Evolutionary conservation across 108 stramenopile genomes (phyloP).

Genomic region (Pseudonitzschia pungens): DNA sequence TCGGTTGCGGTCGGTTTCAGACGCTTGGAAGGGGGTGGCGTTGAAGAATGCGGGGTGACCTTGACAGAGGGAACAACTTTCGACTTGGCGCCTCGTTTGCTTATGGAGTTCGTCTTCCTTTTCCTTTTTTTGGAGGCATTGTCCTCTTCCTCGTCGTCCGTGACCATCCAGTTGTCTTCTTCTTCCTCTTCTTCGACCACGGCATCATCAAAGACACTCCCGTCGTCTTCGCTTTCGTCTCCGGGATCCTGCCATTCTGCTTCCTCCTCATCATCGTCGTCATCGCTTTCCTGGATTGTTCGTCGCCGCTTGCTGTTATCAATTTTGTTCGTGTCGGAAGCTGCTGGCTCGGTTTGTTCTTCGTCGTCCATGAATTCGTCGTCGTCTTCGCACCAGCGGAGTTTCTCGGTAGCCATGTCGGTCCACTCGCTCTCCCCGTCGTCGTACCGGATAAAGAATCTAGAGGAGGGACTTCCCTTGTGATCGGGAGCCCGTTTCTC

Average conservation of each 20-base stretch:
- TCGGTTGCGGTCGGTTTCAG: constrained; percentile 10
- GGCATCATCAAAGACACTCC: constrained; percentile 49
- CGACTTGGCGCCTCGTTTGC: background rate
- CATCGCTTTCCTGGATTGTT: constrained; percentile 26
- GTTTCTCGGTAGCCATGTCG: constrained; percentile 51
- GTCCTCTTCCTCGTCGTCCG: constrained; percentile 50
- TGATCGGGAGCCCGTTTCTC: constrained; percentile 10
- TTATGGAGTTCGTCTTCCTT: constrained; percentile 10
- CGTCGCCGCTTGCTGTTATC: background rate
- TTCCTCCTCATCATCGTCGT: constrained; percentile 31
- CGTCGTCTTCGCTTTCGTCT: constrained; percentile 55
- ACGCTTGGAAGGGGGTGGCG: constrained; percentile 9
- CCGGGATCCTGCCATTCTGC: constrained; percentile 22
- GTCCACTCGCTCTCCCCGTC: constrained; percentile 68
- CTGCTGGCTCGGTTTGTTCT: background rate
- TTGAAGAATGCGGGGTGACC: constrained; percentile 3
- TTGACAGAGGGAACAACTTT: background rate
- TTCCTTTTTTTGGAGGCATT: constrained; percentile 9
- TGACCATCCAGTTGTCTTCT: constrained; percentile 64
- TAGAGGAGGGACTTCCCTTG: background rate
- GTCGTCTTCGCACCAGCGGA: constrained; percentile 33
- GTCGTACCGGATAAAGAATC: constrained; percentile 55
- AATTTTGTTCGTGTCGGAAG: background rate
- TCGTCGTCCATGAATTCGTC: background rate
- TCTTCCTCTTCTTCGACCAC: constrained; percentile 57